Conservation (phyloP, 768 basidiomycete species). For the Auricularia cornea region DNA sequence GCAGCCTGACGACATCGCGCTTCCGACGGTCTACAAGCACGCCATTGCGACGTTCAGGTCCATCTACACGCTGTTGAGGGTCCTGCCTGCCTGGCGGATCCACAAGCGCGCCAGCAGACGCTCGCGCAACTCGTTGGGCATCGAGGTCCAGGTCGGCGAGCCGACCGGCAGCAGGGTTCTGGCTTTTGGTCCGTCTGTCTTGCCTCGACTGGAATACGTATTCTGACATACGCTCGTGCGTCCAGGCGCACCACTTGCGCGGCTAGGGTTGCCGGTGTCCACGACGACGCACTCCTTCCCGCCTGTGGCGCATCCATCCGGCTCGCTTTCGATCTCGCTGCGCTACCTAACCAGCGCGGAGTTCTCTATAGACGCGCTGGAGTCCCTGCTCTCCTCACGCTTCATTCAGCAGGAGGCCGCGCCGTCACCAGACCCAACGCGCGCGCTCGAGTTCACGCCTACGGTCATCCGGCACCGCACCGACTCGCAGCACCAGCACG, state of each 20-base stretch:
- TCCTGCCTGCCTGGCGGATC: slow-evolving; percentile 71
- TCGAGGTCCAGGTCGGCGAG: slow-evolving; percentile 35
- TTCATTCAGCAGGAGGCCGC: slow-evolving; percentile 59
- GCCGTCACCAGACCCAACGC: slow-evolving; percentile 58
- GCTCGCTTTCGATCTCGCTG: slow-evolving; percentile 50
- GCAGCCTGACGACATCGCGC: slow-evolving; percentile 41
- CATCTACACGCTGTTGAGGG: slow-evolving; percentile 60
- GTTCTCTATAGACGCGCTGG: slow-evolving; percentile 70
- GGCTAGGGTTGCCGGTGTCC: slow-evolving; percentile 32
- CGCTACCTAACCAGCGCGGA: slow-evolving; percentile 59
- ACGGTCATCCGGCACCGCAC: neutral
- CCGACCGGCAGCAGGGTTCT: slow-evolving; percentile 20
- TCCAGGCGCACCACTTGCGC: slow-evolving; percentile 33
- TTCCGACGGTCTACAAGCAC: slow-evolving; percentile 77
- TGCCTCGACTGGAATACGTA: neutral
- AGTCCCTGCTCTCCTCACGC: slow-evolving; percentile 63
- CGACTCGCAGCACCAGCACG: neutral
- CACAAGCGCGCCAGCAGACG: slow-evolving; percentile 46
- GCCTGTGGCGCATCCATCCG: slow-evolving; percentile 58
- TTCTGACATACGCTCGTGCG: slow-evolving; percentile 8
- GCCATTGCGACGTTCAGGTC: slow-evolving; percentile 76
- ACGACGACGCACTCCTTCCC: slow-evolving; percentile 55
- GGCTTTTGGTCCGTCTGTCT: slow-evolving; percentile 26
- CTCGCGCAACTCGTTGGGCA: slow-evolving; percentile 25
- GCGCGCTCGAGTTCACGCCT: slow-evolving; percentile 39